These are phyloP conservation scores for Klebsormidium nitens DNA, from an alignment of 139 green algal genomes.

Conservation along the genomic window DNA sequence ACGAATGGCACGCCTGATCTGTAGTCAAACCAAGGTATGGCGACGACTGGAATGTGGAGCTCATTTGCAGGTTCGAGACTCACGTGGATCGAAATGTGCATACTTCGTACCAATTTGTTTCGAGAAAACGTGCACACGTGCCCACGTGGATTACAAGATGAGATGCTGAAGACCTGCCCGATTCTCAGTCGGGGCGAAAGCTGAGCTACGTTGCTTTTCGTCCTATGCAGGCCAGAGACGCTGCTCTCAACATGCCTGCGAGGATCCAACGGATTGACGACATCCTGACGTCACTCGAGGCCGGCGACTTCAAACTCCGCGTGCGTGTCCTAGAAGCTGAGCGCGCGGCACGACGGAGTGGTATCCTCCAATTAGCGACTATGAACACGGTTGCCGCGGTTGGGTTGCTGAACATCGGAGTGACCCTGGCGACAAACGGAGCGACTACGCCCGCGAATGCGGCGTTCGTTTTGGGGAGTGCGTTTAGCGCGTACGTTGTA, in stretches of 20 bases:
- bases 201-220: too few relatives aligned
- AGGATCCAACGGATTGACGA: slow-evolving; percentile 31
- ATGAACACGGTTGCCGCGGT: slow-evolving; percentile 64
- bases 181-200: too few relatives aligned
- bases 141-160: too few relatives aligned
- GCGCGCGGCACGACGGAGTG: slow-evolving; percentile 14
- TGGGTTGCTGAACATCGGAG: slow-evolving; percentile 88
- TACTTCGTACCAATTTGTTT: too few relatives aligned
- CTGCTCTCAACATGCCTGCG: slow-evolving; percentile 11
- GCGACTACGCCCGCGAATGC: slow-evolving; percentile 12
- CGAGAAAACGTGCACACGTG: too few relatives aligned
- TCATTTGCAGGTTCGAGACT: too few relatives aligned
- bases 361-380: slow-evolving; percentile 39
- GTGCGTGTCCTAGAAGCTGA: slow-evolving; percentile 62
- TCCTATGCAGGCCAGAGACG: slow-evolving; percentile 23
- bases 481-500: slow-evolving; percentile 9
- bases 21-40: too few relatives aligned
- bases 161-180: too few relatives aligned
- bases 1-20: too few relatives aligned
- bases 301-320: slow-evolving; percentile 90
- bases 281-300: slow-evolving; percentile 47
- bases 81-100: too few relatives aligned
- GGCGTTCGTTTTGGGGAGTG: slow-evolving; percentile 26
- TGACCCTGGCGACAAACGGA: slow-evolving; percentile 57
- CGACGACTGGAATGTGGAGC: too few relatives aligned